Base-by-base conservation (phyloP, 2,329 filamentous ascomycete species). In the Parascedosporium putredinis region DNA sequence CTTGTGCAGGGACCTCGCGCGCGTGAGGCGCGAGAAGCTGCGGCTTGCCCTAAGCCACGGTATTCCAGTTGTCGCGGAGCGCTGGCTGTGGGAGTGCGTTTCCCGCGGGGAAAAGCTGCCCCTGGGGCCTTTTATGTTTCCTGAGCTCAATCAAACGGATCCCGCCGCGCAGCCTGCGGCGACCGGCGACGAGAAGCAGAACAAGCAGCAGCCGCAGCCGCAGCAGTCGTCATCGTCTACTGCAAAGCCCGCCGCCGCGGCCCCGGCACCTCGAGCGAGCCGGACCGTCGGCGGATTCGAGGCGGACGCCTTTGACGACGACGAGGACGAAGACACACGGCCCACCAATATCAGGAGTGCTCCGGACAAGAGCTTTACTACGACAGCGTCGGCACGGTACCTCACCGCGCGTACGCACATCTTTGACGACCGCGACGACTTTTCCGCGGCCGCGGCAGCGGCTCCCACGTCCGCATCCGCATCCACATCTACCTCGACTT, bases 11-110 rank as follows among this genome's bases (percentile, higher is more conserved):
- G 74, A 71, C 3, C 58, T 78, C 10, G 63, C 65, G 36, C 69
- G 71, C 1, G 73, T 88, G 66, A 68, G 77, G 62, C 76, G 72
- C 51, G 84, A 93, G 55, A 98, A 98, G 66, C 70, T 93, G 16
- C 79, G 84, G 42, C 83, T 88, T 60, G 89, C 89, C 1, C 63
- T 80, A 7, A 75, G 83, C 57, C 87, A 86, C 73, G 75, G 76
- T 4, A 84, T 97, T 9, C 87, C 89, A 2, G 80, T 91, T n/a
- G 86, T 97, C 9, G 77, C 77, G 6, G 78, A 80, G 16, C 78
- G 84, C 20, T 98, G 93, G 93, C 71, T 98, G 2, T 93, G 86
- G 83, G 76, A 83, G 47, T 93, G 86, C 55, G 81, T 96, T 47
- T 71, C 74, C 58, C 77, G 69, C 0, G 78, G 78, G 4, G 68